Percentiles rank a stretch among this genome's conserved stretches.
phyloP scores from a whole-genome alignment of 2,329 filamentous ascomycete species.

The Mycogone perniciosa region DNA sequence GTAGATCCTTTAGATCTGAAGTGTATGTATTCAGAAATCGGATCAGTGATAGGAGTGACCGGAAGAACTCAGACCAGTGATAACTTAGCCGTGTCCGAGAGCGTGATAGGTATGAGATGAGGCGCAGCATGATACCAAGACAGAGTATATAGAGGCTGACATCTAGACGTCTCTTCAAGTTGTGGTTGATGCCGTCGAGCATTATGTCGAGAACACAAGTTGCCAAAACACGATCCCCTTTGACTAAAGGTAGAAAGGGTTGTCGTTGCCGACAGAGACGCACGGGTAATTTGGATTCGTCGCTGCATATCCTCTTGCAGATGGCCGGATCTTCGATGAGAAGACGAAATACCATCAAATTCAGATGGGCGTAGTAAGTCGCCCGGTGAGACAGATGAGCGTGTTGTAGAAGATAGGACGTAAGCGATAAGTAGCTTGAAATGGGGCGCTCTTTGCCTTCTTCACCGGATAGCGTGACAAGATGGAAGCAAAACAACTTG shows the following conservation, averaged over 20 bases:
- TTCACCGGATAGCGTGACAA: slow-evolving; percentile 60
- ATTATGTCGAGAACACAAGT: slow-evolving; percentile 77
- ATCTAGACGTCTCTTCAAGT: slow-evolving; percentile 78
- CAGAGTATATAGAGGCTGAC: slow-evolving; percentile 76
- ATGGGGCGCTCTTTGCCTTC: slow-evolving; percentile 68
- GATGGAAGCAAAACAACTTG: slow-evolving; percentile 85
- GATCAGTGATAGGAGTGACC: slow-evolving; percentile 77
- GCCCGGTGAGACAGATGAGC: slow-evolving; percentile 76
- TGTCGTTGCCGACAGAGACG: slow-evolving; percentile 85
- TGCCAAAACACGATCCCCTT: slow-evolving; percentile 65
- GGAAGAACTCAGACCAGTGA: slow-evolving; percentile 95
- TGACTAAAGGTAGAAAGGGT: slow-evolving; percentile 72
- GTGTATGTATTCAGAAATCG: slow-evolving; percentile 87
- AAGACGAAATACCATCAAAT: slow-evolving; percentile 76
- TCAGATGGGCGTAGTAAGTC: slow-evolving; percentile 77
- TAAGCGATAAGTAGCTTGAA: slow-evolving; percentile 75
- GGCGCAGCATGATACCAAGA: slow-evolving; percentile 72
- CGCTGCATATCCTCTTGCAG: slow-evolving; percentile 77
- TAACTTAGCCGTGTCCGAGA: slow-evolving; percentile 76
- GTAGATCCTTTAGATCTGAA: slow-evolving; percentile 62
- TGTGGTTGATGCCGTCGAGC: slow-evolving; percentile 90
- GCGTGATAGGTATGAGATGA: slow-evolving; percentile 77
- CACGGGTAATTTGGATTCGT: slow-evolving; percentile 66
- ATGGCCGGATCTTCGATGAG: slow-evolving; percentile 78
- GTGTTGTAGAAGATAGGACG: slow-evolving; percentile 90